Base-by-base conservation (phyloP, 495 filamentous ascomycete species). In the Penicillium coprophilum region DNA sequence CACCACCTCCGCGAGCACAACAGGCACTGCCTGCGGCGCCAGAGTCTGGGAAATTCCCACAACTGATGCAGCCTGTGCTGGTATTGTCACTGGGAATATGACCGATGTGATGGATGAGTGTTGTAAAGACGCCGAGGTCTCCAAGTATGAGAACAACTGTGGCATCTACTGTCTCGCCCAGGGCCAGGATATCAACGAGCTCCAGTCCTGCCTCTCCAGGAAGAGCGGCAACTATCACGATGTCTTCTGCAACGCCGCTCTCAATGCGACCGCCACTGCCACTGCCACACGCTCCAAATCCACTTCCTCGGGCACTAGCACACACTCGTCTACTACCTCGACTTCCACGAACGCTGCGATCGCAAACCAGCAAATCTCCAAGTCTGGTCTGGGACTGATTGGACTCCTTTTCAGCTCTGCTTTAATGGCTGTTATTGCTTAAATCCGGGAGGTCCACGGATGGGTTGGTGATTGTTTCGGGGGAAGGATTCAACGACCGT, bases 121-220 rank as follows among this genome's bases (percentile, higher is more conserved):
- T 74, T 82, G 80, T 66, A 65, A 64, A 23, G 36, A 64, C 17
- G 72, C 77, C 21, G 58, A 63, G n/a, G 67, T 78, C 30, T 49
- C 67, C 13, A 69, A 71, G 17, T 80, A 78, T 70, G 65, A 74
- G 46, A 61, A 72, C 67, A 71, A 69, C 60, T 82, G 80, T 68
- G 73, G 70, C 23, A 60, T 77, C 46, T 82, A 80, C 72, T 82
- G 80, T 56, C 74, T 78, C 11, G 78, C 78, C 3, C 67, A 71
- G 40, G 75, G 64, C 12, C 78, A 82, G 51, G 68, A 55, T 28
- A 62, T 77, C 56, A 39, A 49, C 9, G 50, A 68, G 3, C 66
- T 82, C 32, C 58, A 53, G 12, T 21, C 58, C 19, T 82, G 79
- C 50, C 50, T 79, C 15, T 60, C 55, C 41, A 56, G 56, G 27